These are phyloP conservation scores for Capsicum pubescens DNA, from an alignment of 257 asterid species.

Conservation along the genomic window DNA sequence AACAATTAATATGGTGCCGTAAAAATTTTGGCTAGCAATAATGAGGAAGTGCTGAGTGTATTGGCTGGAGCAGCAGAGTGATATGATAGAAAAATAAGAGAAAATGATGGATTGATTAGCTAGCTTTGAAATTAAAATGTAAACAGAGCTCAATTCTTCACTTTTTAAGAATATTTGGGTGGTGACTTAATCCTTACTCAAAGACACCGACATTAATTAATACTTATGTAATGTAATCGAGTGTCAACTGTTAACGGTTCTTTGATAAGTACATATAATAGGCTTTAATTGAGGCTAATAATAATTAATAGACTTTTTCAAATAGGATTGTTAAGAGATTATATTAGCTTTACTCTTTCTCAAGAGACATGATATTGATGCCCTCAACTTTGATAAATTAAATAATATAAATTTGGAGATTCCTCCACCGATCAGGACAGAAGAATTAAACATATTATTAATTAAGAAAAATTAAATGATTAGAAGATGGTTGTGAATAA, in stretches of 20 bases:
- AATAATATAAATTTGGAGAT: not conserved
- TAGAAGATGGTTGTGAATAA: not conserved
- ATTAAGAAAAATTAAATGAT: not conserved
- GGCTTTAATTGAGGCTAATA: not conserved
- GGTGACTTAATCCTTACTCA: slow-evolving; percentile 25
- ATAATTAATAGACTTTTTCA: not conserved
- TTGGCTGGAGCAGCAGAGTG: not conserved
- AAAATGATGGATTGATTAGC: not conserved
- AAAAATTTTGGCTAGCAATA: not conserved
- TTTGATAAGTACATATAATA: not conserved
- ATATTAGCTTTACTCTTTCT: not conserved
- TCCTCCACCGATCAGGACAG: not conserved
- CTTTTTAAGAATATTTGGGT: not conserved
- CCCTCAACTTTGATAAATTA: not conserved
- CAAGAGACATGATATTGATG: slow-evolving; percentile 14
- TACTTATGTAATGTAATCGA: not conserved
- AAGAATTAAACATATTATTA: not conserved
- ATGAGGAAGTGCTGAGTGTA: not conserved
- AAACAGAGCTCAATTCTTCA: not conserved
- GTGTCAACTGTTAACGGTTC: slow-evolving; percentile 24
- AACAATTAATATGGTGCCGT: not conserved
- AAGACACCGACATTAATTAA: slow-evolving; percentile 25
- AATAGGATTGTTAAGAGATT: not conserved
- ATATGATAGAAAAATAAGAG: not conserved
- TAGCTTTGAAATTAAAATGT: not conserved